These are phyloP conservation scores for Endoconidiophora laricicola DNA, from an alignment of 2,329 filamentous ascomycete species.

Conservation along the genomic window DNA sequence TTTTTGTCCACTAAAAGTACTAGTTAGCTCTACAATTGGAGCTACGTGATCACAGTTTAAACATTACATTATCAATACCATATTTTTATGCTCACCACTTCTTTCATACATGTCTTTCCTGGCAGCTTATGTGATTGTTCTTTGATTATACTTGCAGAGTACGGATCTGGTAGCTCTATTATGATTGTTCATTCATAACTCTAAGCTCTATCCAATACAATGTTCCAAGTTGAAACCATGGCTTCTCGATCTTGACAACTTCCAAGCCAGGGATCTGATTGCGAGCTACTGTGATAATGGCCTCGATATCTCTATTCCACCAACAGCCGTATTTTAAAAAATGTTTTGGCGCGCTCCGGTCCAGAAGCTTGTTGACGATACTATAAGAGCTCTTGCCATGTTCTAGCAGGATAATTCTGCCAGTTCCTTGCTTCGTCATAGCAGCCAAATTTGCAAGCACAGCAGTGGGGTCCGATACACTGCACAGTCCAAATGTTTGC, in stretches of 20 bases:
- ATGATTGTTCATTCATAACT: constrained; percentile 16
- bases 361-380: constrained; percentile 38
- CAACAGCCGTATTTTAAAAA: constrained; percentile 47
- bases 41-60: too few relatives aligned
- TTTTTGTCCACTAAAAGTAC: neutral
- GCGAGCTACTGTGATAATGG: constrained; percentile 34
- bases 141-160: too few relatives aligned
- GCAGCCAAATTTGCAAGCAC: constrained; percentile 37
- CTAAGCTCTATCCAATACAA: constrained; percentile 41
- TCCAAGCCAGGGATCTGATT: constrained; percentile 35
- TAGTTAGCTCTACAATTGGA: too few relatives aligned
- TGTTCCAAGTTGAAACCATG: constrained; percentile 38
- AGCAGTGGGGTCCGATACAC: constrained; percentile 37
- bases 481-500: constrained; percentile 50
- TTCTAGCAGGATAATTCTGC: constrained; percentile 44
- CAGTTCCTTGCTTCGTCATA: constrained; percentile 34
- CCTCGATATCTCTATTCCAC: constrained; percentile 50
- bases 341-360: constrained; percentile 36
- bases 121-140: too few relatives aligned
- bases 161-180: too few relatives aligned
- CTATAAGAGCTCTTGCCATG: constrained; percentile 41
- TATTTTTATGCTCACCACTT: too few relatives aligned
- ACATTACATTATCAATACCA: too few relatives aligned
- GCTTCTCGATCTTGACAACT: constrained; percentile 36
- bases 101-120: too few relatives aligned